phyloP scores from a whole-genome alignment of 2,329 filamentous ascomycete genomes.

The Apiospora marii region DNA sequence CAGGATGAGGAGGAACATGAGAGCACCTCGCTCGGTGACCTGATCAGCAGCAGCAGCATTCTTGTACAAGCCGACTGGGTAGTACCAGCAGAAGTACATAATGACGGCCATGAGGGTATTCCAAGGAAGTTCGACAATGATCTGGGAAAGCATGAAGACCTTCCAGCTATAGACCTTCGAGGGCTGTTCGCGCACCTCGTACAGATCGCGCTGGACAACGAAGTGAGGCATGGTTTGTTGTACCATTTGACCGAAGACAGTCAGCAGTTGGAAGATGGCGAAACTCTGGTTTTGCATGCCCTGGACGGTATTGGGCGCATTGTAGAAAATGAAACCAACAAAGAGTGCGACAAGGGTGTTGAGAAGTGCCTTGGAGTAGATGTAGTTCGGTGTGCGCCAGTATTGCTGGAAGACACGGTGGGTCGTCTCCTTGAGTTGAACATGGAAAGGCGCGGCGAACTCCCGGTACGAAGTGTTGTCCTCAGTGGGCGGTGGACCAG shows the following conservation, averaged over 20 bases:
- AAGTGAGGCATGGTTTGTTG: slow-evolving; percentile 86
- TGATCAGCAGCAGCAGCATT: slow-evolving; percentile 69
- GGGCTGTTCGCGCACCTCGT: slow-evolving; percentile 82
- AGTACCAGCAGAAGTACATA: slow-evolving; percentile 83
- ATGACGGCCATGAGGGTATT: slow-evolving; percentile 77
- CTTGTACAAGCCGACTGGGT: slow-evolving; percentile 76
- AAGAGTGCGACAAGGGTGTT: slow-evolving; percentile 69
- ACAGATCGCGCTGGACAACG: slow-evolving; percentile 77
- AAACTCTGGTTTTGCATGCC: slow-evolving; percentile 86
- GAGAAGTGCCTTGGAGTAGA: slow-evolving; percentile 77
- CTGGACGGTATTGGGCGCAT: slow-evolving; percentile 72
- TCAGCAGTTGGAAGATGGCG: slow-evolving; percentile 80
- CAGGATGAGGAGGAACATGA: slow-evolving; percentile 79
- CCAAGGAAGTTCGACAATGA: slow-evolving; percentile 85
- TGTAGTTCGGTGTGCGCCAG: slow-evolving; percentile 81
- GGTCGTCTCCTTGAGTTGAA: slow-evolving; percentile 72
- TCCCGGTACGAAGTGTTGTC: slow-evolving; percentile 66
- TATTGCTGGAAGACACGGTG: slow-evolving; percentile 81
- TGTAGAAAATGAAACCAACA: slow-evolving; percentile 81
- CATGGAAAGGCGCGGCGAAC: slow-evolving; percentile 77
- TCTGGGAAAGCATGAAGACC: slow-evolving; percentile 80
- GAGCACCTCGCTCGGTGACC: slow-evolving; percentile 71
- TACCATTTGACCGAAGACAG: slow-evolving; percentile 78
- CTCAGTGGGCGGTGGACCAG: slow-evolving; percentile 35
- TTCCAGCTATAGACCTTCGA: slow-evolving; percentile 85